phyloP scores from a whole-genome alignment of 352 stramenopile genomes.

The Peronospora belbahrii region DNA sequence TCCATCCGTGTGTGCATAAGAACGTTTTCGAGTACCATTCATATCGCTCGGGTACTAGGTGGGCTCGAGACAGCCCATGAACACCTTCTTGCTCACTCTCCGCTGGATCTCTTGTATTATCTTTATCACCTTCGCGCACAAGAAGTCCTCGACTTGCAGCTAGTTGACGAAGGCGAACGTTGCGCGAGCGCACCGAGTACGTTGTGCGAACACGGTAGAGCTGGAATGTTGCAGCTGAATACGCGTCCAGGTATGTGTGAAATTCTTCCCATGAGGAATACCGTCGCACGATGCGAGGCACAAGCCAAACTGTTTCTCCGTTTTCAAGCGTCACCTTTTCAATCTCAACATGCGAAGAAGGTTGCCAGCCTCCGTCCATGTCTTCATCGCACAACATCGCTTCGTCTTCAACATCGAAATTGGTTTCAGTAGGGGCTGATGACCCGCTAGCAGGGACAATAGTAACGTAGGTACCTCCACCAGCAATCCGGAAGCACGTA shows the following conservation, averaged over 20 bases:
- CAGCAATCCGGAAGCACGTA: slow-evolving; percentile 31
- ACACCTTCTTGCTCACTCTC: slow-evolving; percentile 9
- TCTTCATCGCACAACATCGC: slow-evolving; percentile 21
- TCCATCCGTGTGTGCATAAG: slow-evolving; percentile 73
- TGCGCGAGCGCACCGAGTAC: slow-evolving; percentile 57
- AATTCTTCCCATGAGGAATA: slow-evolving; percentile 55
- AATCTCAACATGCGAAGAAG: slow-evolving; percentile 18
- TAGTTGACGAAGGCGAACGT: slow-evolving; percentile 46
- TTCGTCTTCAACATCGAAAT: slow-evolving; percentile 18
- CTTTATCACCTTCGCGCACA: slow-evolving; percentile 17
- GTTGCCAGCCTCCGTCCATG: slow-evolving; percentile 26
- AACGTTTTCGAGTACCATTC: slow-evolving; percentile 82
- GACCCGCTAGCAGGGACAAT: slow-evolving; percentile 24
- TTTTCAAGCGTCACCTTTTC: slow-evolving; percentile 18
- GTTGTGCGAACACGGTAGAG: slow-evolving; percentile 72
- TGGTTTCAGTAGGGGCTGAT: slow-evolving; percentile 2
- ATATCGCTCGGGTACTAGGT: slow-evolving; percentile 45
- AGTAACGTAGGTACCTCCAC: slow-evolving; percentile 18
- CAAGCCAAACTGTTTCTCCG: slow-evolving; percentile 38
- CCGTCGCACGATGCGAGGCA: slow-evolving; percentile 34
- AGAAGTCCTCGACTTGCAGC: slow-evolving; percentile 29
- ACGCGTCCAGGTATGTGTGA: slow-evolving; percentile 48
- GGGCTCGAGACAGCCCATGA: slow-evolving; percentile 25
- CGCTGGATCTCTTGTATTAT: background rate
- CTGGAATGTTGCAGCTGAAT: slow-evolving; percentile 55